Conservation (phyloP, 73 alveolate genomes). For the Paramecium sonneborni region DNA sequence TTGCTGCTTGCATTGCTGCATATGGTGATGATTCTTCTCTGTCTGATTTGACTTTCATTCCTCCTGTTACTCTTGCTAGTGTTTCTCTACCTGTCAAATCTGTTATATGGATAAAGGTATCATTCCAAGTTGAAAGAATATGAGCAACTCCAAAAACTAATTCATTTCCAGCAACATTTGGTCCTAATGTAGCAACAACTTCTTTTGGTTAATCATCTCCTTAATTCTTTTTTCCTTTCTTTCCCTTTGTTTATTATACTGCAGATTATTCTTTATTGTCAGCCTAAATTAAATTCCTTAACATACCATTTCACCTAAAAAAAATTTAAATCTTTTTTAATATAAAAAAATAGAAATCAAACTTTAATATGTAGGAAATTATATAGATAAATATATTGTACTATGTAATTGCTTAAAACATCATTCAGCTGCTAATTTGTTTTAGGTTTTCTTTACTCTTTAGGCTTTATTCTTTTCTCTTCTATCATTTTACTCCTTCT, state of each 20-base stretch:
- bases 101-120: conserved; percentile 98
- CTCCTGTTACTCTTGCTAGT: conserved; percentile 98
- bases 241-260: neutral
- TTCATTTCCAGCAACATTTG: conserved; percentile 72
- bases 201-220: conserved; percentile 25
- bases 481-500: conserved; percentile 61
- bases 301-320: conserved; percentile 44
- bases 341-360: conserved; percentile 55
- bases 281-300: conserved; percentile 23
- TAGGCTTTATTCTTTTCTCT: conserved; percentile 66
- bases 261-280: conserved; percentile 10
- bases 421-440: conserved; percentile 39
- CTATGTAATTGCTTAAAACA: neutral
- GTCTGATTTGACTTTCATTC: conserved; percentile 99
- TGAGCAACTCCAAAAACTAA: conserved; percentile 95
- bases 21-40: conserved; percentile 99
- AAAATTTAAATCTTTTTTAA: conserved; percentile 52
- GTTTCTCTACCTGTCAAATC: conserved; percentile 99
- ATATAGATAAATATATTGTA: neutral
- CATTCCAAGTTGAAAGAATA: conserved; percentile 97
- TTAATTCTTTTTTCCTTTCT: conserved; percentile 20
- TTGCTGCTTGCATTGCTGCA: conserved; percentile 99
- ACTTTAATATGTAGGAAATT: neutral
- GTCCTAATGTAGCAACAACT: conserved; percentile 50
- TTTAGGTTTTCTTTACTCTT: conserved; percentile 54